phyloP scores from a whole-genome alignment of 192 early-diverging fungal genomes.

The Linnemannia schmuckeri region DNA sequence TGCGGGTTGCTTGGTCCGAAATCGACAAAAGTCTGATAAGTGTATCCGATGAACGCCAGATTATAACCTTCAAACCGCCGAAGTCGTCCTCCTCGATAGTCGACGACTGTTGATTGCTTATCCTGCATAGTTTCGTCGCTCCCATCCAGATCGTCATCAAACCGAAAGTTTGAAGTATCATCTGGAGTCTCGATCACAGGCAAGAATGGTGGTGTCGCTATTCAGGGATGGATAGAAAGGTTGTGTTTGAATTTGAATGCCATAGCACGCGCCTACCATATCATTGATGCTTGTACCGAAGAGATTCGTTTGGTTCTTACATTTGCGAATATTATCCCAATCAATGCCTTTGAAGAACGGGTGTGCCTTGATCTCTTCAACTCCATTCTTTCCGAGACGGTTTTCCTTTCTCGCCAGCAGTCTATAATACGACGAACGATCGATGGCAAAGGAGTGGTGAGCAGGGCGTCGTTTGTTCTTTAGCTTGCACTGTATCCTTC shows the following conservation, averaged over 20 bases:
- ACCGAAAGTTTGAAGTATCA: slow-evolving; percentile 92
- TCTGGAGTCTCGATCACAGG: slow-evolving; percentile 88
- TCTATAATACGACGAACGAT: slow-evolving; percentile 19
- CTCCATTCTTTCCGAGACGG: slow-evolving; percentile 75
- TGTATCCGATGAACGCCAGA: slow-evolving; percentile 91
- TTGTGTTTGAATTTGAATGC: no score
- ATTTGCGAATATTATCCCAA: slow-evolving; percentile 67
- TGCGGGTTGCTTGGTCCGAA: slow-evolving; percentile 3
- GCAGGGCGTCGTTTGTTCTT: neutral
- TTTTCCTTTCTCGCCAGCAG: slow-evolving; percentile 80
- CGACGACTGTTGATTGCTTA: slow-evolving; percentile 57
- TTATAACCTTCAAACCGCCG: slow-evolving; percentile 82
- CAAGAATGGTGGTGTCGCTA: slow-evolving; percentile 82
- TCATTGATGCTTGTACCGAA: neutral
- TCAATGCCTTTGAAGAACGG: slow-evolving; percentile 76
- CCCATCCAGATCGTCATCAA: slow-evolving; percentile 79
- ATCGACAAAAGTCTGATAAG: slow-evolving; percentile 66
- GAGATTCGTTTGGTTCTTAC: slow-evolving; percentile 26
- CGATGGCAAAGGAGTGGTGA: neutral
- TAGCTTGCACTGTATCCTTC: neutral
- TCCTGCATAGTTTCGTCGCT: slow-evolving; percentile 59
- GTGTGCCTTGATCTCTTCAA: slow-evolving; percentile 74
- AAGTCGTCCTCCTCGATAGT: slow-evolving; percentile 58
- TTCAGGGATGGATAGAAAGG: no score
- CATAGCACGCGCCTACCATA: neutral